Conservation (phyloP, 768 basidiomycete genomes). For the Phallus indusiatus region DNA sequence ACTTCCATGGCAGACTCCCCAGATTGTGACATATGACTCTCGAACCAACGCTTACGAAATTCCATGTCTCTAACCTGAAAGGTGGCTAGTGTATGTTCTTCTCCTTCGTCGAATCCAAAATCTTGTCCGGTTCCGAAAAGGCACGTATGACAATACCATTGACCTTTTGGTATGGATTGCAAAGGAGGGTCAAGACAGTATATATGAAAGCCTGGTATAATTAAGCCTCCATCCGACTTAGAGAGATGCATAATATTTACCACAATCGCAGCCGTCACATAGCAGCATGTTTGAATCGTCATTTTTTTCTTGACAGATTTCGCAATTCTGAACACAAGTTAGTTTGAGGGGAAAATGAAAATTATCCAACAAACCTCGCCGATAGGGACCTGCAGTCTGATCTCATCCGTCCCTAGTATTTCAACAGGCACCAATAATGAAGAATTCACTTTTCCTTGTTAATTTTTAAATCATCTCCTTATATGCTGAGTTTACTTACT, state of each 20-base stretch:
- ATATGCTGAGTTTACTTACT: background rate
- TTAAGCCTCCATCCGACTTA: background rate
- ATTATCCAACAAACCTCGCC: background rate
- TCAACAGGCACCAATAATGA: constrained; percentile 4
- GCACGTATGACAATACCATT: constrained; percentile 95
- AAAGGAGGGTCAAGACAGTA: constrained; percentile 94
- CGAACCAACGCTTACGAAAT: constrained; percentile 86
- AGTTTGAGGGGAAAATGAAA: background rate
- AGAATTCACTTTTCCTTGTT: background rate
- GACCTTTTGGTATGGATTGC: constrained; percentile 74
- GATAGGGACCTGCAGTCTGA: constrained; percentile 6
- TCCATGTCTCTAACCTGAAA: constrained; percentile 88
- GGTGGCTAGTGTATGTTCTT: constrained; percentile 85
- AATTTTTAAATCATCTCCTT: background rate
- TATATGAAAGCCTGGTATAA: constrained; percentile 78
- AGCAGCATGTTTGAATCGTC: constrained; percentile 88
- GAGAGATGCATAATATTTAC: constrained; percentile 29
- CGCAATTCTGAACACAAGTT: constrained; percentile 38
- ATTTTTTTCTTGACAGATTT: constrained; percentile 86
- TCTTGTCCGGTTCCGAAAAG: constrained; percentile 87
- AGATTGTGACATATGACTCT: constrained; percentile 52
- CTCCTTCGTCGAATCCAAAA: constrained; percentile 96
- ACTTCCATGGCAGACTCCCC: constrained; percentile 18
- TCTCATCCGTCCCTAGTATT: constrained; percentile 4
- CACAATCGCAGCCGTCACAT: constrained; percentile 79